Percentiles rank a stretch among this genome's conserved stretches.
These are phyloP conservation scores for Typha latifolia DNA, from an alignment of 176 grass and related monocot species.

Conservation along the genomic window DNA sequence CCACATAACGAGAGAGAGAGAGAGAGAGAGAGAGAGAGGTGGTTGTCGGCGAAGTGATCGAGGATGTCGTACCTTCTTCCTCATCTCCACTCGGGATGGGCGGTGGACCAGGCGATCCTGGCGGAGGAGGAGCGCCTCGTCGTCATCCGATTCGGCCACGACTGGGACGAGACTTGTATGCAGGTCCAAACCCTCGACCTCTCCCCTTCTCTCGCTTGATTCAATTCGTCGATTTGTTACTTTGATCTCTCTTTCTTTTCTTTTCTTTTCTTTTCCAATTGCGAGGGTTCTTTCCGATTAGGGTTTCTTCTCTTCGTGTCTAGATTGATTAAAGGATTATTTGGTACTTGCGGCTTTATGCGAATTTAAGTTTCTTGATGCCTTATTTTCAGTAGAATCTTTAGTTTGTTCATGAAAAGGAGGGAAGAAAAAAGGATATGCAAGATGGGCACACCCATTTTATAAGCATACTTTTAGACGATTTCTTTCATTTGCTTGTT, in stretches of 20 bases:
- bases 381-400: too few species aligned
- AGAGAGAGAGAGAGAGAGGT: background rate
- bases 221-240: background rate
- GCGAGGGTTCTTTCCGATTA: too few species aligned
- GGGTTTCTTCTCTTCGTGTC: too few species aligned
- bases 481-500: too few species aligned
- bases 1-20: background rate
- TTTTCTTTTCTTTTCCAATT: background rate
- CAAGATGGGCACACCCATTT: too few species aligned
- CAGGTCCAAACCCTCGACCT: conserved; percentile 32
- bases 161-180: conserved; percentile 99
- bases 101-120: conserved; percentile 96
- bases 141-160: conserved; percentile 95
- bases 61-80: conserved; percentile 93
- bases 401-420: too few species aligned
- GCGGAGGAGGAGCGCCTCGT: conserved; percentile 99
- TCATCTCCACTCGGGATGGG: conserved; percentile 96
- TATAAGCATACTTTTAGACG: too few species aligned
- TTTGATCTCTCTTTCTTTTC: background rate
- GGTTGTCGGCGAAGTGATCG: background rate
- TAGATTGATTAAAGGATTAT: too few species aligned
- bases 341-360: too few species aligned
- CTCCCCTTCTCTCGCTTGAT: background rate
- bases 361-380: too few species aligned
- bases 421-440: too few species aligned